These are phyloP conservation scores for Dissophora ornata DNA, from an alignment of 192 early-diverging fungal species.

Conservation along the genomic window DNA sequence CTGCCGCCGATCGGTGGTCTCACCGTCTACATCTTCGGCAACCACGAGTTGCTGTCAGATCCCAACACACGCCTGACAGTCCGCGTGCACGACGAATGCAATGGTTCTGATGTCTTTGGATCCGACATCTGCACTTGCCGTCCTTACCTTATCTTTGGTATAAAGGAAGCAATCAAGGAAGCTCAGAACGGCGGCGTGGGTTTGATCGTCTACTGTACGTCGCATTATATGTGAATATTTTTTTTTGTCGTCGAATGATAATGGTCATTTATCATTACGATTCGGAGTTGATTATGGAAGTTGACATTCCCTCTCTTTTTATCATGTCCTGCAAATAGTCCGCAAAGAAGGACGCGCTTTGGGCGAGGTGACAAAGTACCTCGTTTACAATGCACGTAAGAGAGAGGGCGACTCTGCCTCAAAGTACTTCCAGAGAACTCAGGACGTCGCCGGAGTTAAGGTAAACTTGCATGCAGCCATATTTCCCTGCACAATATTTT, in stretches of 20 bases:
- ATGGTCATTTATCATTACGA: no score
- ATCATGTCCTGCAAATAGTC: slow-evolving; percentile 55
- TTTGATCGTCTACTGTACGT: slow-evolving; percentile 91
- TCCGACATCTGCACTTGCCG: slow-evolving; percentile 89
- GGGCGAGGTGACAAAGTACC: slow-evolving; percentile 96
- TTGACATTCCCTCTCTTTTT: neutral
- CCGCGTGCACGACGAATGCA: slow-evolving; percentile 96
- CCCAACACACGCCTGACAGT: slow-evolving; percentile 85
- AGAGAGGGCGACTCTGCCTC: slow-evolving; percentile 89
- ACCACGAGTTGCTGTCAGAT: slow-evolving; percentile 83
- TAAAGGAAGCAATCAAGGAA: slow-evolving; percentile 88
- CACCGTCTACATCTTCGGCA: slow-evolving; percentile 94
- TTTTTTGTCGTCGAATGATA: no score
- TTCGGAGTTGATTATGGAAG: no score
- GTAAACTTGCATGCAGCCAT: neutral
- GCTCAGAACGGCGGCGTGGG: slow-evolving; percentile 94
- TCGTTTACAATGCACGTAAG: slow-evolving; percentile 96
- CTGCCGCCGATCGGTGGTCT: slow-evolving; percentile 94
- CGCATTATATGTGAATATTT: no score
- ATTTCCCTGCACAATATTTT: no score
- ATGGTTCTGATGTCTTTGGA: slow-evolving; percentile 90
- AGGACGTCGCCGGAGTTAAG: slow-evolving; percentile 53
- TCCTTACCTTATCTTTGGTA: slow-evolving; percentile 87
- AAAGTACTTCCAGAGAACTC: slow-evolving; percentile 88
- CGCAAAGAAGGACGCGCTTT: slow-evolving; percentile 95